Base-by-base conservation (phyloP, 257 asterid genomes). In the Jacaranda copaia region DNA sequence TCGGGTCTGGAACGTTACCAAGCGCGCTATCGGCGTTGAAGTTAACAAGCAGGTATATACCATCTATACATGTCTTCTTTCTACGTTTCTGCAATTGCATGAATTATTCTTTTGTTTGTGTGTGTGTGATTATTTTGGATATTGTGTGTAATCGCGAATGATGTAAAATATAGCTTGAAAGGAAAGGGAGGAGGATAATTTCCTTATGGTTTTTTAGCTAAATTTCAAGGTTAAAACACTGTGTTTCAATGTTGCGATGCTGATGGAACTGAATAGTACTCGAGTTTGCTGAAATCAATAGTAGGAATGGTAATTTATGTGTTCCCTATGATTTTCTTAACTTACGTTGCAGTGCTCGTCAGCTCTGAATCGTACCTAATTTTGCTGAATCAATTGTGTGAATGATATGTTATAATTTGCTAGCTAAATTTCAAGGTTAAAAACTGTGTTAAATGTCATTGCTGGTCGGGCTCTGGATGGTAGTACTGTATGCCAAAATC, bases 1-100 rank as follows among this genome's bases (percentile, higher is more conserved):
- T 40, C 84, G 89, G 43, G 86, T 89, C 80, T 89, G 91, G 93
- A 87, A 89, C 69, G 87, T 87, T 0, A 89, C 93, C 60, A 89
- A 89, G 73, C 88, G 90, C 15, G 93, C 91, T 8, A 76, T 89
- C 46, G 91, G 93, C 11, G 91, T 89, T 10, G 92, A 89, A 67
- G 77, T 89, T 78, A 89, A 89, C 88, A 89, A 89, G 74, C 88
- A 89, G 89, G 94, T 89, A 32, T 2, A 8, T 0, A 6, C 4
- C 38, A 9, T 15, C 6, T 14, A 14, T 18, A 3, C 43, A 42
- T 43, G 14, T 2, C 1, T 48, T 56, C n/a, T 15, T 1, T 60
- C 19, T 64, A 11, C 76, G 2, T 64, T 76, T 68, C 61, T 43
- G 64, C 55, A 16, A 9, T 45, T 56, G 61, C 70, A 2, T 20